phyloP scores from a whole-genome alignment of 768 basidiomycete species.

The Nevesoporus exiguus region DNA sequence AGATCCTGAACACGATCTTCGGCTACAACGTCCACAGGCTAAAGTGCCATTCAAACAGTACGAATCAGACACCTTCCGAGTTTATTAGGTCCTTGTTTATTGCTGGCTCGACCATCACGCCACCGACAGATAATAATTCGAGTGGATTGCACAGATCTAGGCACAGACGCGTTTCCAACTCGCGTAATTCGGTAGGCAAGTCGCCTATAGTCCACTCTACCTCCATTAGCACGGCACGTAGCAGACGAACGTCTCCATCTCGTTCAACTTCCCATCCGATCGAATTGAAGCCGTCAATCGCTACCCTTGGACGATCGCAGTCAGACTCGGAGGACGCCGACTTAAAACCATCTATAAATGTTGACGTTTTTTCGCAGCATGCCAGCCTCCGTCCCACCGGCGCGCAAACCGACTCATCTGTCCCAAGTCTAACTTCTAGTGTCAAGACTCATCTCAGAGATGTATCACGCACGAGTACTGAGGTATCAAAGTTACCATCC shows the following conservation, averaged over 20 bases:
- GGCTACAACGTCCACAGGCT: constrained; percentile 55
- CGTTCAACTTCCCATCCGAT: constrained; percentile 18
- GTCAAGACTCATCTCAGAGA: constrained; percentile 9
- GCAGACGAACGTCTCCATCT: constrained; percentile 25
- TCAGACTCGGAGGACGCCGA: constrained; percentile 13
- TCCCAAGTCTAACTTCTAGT: constrained; percentile 12
- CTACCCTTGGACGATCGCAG: constrained; percentile 14
- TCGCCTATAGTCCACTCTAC: constrained; percentile 12
- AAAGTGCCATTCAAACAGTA: constrained; percentile 38
- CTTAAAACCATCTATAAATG: neutral
- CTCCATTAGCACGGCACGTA: constrained; percentile 24
- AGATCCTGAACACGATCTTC: constrained; percentile 62
- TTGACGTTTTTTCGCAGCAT: constrained; percentile 3
- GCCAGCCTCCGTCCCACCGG: constrained; percentile 8
- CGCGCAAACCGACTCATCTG: constrained; percentile 16
- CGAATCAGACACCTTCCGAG: constrained; percentile 18
- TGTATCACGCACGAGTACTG: constrained; percentile 16
- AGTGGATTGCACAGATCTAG: constrained; percentile 14
- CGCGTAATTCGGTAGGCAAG: constrained; percentile 19
- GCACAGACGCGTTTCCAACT: constrained; percentile 20
- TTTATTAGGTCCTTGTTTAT: constrained; percentile 41
- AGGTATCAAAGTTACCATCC: constrained; percentile 41
- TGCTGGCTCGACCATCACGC: constrained; percentile 18
- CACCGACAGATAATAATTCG: constrained; percentile 13
- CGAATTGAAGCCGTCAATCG: constrained; percentile 17